phyloP scores from a whole-genome alignment of 345 rosid genomes.

The Acer saccharum region DNA sequence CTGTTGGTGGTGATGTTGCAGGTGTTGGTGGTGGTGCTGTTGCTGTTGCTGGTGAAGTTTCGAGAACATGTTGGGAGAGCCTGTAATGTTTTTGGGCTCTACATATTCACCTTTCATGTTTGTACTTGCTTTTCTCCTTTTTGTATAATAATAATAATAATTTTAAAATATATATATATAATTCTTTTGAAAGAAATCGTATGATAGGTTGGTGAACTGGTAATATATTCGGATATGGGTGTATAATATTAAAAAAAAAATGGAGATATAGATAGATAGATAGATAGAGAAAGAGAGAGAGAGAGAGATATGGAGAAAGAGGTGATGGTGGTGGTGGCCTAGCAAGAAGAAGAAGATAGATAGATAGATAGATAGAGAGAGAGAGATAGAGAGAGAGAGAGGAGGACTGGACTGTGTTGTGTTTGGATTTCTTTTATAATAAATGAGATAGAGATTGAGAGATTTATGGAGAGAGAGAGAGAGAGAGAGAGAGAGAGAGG shows the following conservation, averaged over 20 bases:
- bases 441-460: neutral
- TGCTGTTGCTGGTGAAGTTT: conserved; percentile 44
- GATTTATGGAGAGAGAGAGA: neutral
- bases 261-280: neutral
- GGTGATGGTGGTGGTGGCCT: neutral
- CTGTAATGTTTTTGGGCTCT: conserved; percentile 31
- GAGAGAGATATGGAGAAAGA: neutral
- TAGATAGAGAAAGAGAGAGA: conserved; percentile 10
- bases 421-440: conserved; percentile 15
- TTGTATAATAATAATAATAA: neutral
- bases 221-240: neutral
- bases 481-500: neutral
- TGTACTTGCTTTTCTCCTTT: conserved; percentile 2
- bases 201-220: conserved; percentile 16
- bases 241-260: conserved; percentile 9
- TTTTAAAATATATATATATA: too few species aligned
- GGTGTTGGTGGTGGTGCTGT: conserved; percentile 25
- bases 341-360: conserved; percentile 14
- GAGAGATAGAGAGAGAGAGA: neutral
- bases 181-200: neutral
- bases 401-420: neutral
- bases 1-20: neutral
- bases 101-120: conserved; percentile 70
- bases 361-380: neutral
- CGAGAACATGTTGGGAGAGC: conserved; percentile 52